Conservation (phyloP, 768 basidiomycete species). For the Tulasnella sp. region DNA sequence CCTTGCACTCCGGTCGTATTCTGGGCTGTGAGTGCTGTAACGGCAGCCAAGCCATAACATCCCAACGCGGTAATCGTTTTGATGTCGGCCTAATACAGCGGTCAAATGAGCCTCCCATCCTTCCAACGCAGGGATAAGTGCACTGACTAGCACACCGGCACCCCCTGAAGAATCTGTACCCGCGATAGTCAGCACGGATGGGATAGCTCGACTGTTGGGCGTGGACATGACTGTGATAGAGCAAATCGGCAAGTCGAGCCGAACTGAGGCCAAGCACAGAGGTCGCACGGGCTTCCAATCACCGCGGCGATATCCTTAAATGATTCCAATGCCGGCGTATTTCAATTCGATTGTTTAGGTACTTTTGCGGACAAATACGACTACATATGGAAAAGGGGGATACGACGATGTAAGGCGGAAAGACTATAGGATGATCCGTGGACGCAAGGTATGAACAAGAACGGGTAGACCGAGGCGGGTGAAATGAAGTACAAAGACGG, state of each 20-base stretch:
- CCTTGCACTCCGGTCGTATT: constrained; percentile 77
- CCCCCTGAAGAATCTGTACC: constrained; percentile 78
- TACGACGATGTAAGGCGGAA: background rate
- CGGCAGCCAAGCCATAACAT: constrained; percentile 69
- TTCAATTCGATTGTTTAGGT: background rate
- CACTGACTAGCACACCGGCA: constrained; percentile 73
- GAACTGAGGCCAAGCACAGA: background rate
- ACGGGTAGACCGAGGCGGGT: background rate
- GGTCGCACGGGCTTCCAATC: background rate
- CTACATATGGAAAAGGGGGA: background rate
- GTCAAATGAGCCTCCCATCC: background rate
- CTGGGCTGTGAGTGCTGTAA: constrained; percentile 83
- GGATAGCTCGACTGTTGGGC: background rate
- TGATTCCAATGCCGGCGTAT: background rate
- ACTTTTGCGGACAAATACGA: background rate
- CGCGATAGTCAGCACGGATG: constrained; percentile 52
- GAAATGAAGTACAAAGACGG: background rate
- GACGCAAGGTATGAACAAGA: background rate
- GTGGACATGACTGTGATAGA: background rate
- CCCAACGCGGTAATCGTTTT: constrained; percentile 69
- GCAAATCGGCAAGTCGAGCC: background rate
- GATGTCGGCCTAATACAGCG: constrained; percentile 65
- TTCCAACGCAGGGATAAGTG: background rate
- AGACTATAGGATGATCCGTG: background rate
- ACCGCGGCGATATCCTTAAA: background rate